Conservation (phyloP, 495 filamentous ascomycete species). For the Daldinia decipiens region DNA sequence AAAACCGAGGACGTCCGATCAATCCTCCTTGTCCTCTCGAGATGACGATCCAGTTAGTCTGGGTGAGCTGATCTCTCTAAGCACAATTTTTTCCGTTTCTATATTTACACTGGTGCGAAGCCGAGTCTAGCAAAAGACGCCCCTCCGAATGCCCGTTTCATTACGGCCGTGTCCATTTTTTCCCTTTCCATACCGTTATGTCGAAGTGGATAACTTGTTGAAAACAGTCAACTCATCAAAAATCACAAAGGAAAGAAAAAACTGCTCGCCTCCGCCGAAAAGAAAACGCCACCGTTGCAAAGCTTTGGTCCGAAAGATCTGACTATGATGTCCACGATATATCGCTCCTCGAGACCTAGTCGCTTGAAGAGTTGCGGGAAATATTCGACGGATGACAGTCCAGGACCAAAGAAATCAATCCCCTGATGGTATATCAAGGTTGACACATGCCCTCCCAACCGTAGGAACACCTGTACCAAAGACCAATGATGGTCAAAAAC, state of each 20-base stretch:
- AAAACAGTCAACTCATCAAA: neutral
- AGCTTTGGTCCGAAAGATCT: constrained; percentile 16
- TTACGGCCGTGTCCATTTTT: constrained; percentile 19
- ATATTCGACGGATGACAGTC: constrained; percentile 11
- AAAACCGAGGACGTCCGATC: constrained; percentile 41
- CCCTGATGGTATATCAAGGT: constrained; percentile 13
- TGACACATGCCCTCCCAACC: constrained; percentile 3
- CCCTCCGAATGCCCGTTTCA: constrained; percentile 31
- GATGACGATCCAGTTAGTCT: constrained; percentile 38
- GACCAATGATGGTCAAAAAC: constrained; percentile 25
- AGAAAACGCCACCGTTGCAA: constrained; percentile 24
- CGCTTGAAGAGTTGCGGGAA: constrained; percentile 1
- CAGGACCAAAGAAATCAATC: constrained; percentile 19
- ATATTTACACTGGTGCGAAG: constrained; percentile 34
- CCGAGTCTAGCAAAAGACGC: constrained; percentile 29
- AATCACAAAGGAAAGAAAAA: constrained; percentile 5
- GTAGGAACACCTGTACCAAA: constrained; percentile 10
- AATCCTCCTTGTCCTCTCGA: constrained; percentile 19
- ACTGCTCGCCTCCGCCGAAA: constrained; percentile 10
- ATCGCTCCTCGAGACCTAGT: constrained; percentile 9
- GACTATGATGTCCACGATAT: constrained; percentile 15
- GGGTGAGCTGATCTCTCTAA: constrained; percentile 18
- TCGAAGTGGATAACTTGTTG: constrained; percentile 15
- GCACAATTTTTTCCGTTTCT: constrained; percentile 38
- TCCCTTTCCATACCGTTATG: constrained; percentile 33